Conservation (phyloP, 176 grass and related monocot species). For the Ensete glaucum region DNA sequence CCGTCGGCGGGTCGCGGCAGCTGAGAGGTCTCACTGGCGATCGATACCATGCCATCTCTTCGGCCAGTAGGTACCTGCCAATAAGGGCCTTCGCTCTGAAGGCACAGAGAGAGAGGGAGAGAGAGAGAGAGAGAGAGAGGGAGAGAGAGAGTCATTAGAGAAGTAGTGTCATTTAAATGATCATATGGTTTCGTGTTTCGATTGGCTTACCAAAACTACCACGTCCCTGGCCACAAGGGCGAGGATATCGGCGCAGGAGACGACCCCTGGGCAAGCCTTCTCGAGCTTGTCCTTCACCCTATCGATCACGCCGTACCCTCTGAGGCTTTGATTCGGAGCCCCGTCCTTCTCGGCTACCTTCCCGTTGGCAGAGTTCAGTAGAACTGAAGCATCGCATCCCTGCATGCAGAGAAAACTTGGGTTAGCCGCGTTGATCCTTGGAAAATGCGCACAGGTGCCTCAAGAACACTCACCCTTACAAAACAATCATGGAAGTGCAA, state of each 20-base stretch:
- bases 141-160: too few species aligned
- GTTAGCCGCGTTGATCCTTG: background rate
- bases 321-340: slow-evolving; percentile 52
- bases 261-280: too few species aligned
- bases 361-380: slow-evolving; percentile 51
- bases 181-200: too few species aligned
- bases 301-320: slow-evolving; percentile 49
- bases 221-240: background rate
- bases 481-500: slow-evolving; percentile 78
- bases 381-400: slow-evolving; percentile 64
- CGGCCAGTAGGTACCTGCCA: slow-evolving; percentile 54
- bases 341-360: slow-evolving; percentile 36
- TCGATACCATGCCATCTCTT: slow-evolving; percentile 31
- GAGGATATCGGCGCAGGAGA: too few species aligned
- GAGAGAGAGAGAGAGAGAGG: too few species aligned
- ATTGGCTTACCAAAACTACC: too few species aligned
- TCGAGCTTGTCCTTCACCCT: slow-evolving; percentile 30
- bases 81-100: slow-evolving; percentile 29
- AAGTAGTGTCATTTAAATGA: too few species aligned
- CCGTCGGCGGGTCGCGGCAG: slow-evolving; percentile 28
- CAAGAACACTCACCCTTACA: slow-evolving; percentile 34
- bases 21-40: slow-evolving; percentile 20
- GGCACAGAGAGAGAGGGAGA: too few species aligned
- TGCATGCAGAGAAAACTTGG: background rate
- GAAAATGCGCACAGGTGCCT: background rate